Evolutionary conservation across 2,329 filamentous ascomycete genomes (phyloP).

Genomic region (Claviceps purpurea): DNA sequence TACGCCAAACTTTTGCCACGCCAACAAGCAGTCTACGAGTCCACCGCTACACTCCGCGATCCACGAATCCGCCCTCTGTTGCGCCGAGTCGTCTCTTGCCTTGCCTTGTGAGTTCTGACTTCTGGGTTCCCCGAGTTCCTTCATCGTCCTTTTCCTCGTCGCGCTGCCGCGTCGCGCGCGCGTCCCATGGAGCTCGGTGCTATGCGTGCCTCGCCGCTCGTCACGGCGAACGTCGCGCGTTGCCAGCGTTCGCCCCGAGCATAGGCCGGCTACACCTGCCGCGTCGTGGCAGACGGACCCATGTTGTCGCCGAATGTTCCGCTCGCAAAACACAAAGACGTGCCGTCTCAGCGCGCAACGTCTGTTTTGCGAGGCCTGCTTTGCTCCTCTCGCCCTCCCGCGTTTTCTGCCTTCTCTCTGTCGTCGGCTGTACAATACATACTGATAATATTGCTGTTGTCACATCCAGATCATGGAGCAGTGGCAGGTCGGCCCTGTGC

Average conservation of each 20-base stretch:
- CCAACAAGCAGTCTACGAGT: constrained; percentile 6
- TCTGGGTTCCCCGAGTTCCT: background rate
- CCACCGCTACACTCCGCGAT: constrained; percentile 5
- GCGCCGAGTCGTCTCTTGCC: constrained; percentile 13
- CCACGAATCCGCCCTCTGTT: constrained; percentile 9
- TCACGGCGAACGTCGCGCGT: constrained; percentile 9
- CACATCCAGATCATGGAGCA: constrained; percentile 41
- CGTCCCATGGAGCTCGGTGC: background rate
- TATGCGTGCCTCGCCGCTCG: constrained; percentile 2
- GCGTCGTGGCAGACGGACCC: constrained; percentile 11
- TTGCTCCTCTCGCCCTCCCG: constrained; percentile 3
- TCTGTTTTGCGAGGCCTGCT: constrained; percentile 4
- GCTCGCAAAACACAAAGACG: constrained; percentile 5
- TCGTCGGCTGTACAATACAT: constrained; percentile 9
- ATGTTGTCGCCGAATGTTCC: constrained; percentile 7
- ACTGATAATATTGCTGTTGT: constrained; percentile 12
- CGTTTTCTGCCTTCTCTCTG: constrained; percentile 6
- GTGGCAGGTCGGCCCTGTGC: constrained; percentile 47
- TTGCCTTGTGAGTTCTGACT: constrained; percentile 25
- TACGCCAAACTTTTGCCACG: constrained; percentile 8
- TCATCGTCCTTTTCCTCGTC: constrained; percentile 8
- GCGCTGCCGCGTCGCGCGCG: background rate
- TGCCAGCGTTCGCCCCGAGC: background rate
- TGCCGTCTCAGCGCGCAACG: background rate
- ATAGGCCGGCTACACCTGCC: constrained; percentile 9